Evolutionary conservation across 441 rosid species (phyloP), one percentile per base, ranked within the genome.

Genomic region (Pelargonium cotyledonis): DNA sequence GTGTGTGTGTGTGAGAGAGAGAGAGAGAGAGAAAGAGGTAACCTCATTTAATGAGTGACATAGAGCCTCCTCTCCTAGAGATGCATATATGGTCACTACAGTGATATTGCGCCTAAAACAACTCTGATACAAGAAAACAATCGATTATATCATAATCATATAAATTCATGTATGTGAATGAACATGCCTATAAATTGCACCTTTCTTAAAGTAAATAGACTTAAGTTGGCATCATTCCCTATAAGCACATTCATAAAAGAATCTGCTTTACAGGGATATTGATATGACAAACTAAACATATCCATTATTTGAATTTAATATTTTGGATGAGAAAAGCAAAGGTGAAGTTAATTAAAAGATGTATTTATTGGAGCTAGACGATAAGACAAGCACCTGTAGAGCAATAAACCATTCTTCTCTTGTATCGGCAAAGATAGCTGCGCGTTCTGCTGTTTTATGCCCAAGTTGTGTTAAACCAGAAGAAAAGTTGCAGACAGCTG

Each of bases 21-120:
- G 66, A 47, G 75, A 68, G 47, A 65, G 69, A 60, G 74, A 62
- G 44, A 73, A 79, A 51, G 57, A 70, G 60, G 67, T 51, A 61
- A 91, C 99, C 96, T 95, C 98, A 76, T 92, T 95, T 72, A 95
- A 81, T 4, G 99, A 95, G 76, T 92, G 90, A 76, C 97, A 90
- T 8, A 95, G 79, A 72, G 99, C 99, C 76, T 92, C 95, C 73
- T 95, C 96, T 51, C 99, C 99, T 65, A 95, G 64, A 75, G 99
- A 92, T 44, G 98, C 81, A 80, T 95, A 95, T 66, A 95, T 92
- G 65, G 99, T 95, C 66, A 92, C 97, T 67, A 95, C 99, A 44
- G 95, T 82, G 73, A 85, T 78, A 63, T 90, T 92, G 65, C 90
- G 84, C 80, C 98, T 87, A 76, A 95, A 95, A 83, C 98, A 95